Conservation (phyloP, 140 eudicot species). For the Eryngium alpinum region DNA sequence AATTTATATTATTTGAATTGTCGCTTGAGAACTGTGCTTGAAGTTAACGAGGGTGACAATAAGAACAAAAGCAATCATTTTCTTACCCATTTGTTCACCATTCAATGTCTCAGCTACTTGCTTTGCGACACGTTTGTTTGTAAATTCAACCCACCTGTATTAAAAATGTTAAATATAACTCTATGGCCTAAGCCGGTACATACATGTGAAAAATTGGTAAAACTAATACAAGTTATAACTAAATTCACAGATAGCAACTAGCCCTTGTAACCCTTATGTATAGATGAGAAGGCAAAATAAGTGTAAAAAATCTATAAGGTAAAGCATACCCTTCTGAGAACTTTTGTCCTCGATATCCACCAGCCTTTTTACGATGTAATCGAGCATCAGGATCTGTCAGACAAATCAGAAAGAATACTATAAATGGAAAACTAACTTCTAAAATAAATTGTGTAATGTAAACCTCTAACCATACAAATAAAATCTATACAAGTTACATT, state of each 20-base stretch:
- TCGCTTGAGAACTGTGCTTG: neutral
- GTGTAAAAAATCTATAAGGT: neutral
- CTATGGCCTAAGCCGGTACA: neutral
- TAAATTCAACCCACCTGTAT: constrained; percentile 92
- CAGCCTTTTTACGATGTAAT: constrained; percentile 63
- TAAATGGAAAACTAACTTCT: neutral
- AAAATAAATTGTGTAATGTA: too few species aligned
- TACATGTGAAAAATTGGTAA: too few species aligned
- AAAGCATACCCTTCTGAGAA: constrained; percentile 74
- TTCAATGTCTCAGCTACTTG: constrained; percentile 70
- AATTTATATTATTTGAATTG: too few species aligned
- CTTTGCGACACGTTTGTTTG: constrained; percentile 72
- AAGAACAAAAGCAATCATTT: neutral
- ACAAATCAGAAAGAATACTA: neutral
- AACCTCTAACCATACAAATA: too few species aligned
- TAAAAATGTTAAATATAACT: too few species aligned
- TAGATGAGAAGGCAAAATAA: too few species aligned
- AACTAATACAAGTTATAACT: too few species aligned
- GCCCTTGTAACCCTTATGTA: neutral
- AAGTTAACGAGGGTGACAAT: neutral
- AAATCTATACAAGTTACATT: too few species aligned
- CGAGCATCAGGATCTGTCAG: constrained; percentile 59
- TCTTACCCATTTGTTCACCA: constrained; percentile 85
- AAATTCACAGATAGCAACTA: neutral
- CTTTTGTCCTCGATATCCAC: constrained; percentile 78